Conservation (phyloP, 2,329 filamentous ascomycete species). For the Diaporthe sp. region DNA sequence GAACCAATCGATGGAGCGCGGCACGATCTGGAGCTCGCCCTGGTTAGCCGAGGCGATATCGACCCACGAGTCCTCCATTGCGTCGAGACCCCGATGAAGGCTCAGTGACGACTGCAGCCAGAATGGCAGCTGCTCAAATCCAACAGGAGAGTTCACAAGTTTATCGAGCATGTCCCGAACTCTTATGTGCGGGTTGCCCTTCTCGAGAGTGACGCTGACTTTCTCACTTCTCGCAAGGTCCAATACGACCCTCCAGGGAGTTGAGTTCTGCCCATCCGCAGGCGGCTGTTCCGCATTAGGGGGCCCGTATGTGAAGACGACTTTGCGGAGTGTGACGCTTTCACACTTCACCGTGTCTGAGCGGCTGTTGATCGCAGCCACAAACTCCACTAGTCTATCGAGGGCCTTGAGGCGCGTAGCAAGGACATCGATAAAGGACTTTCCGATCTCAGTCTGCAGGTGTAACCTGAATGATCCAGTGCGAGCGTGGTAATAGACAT, state of each 20-base stretch:
- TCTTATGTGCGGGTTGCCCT: slow-evolving; percentile 74
- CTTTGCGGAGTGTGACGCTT: slow-evolving; percentile 68
- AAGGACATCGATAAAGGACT: slow-evolving; percentile 68
- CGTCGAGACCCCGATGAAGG: slow-evolving; percentile 69
- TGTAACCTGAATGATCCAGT: slow-evolving; percentile 73
- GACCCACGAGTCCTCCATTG: slow-evolving; percentile 67
- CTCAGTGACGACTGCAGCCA: slow-evolving; percentile 72
- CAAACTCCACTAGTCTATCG: slow-evolving; percentile 76
- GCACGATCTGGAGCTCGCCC: slow-evolving; percentile 61
- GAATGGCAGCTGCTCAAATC: slow-evolving; percentile 62
- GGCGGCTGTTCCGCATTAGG: slow-evolving; percentile 38
- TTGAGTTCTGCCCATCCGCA: slow-evolving; percentile 36
- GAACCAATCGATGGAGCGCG: slow-evolving; percentile 67
- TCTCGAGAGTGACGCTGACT: slow-evolving; percentile 69
- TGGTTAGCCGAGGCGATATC: slow-evolving; percentile 52
- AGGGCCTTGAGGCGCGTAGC: slow-evolving; percentile 72
- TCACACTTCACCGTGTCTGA: slow-evolving; percentile 66
- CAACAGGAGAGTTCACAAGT: slow-evolving; percentile 65
- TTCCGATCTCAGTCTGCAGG: slow-evolving; percentile 68
- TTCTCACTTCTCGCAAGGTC: slow-evolving; percentile 62
- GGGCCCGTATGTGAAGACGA: slow-evolving; percentile 76
- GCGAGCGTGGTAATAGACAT: slow-evolving; percentile 69
- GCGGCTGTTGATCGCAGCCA: slow-evolving; percentile 71
- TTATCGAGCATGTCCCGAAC: slow-evolving; percentile 68
- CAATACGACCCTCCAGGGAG: slow-evolving; percentile 65